A percentile compares a stretch with the other conserved stretches of the same genome.
Conservation (phyloP, 805 yeast genomes). For the Komagataella pseudopastoris region DNA sequence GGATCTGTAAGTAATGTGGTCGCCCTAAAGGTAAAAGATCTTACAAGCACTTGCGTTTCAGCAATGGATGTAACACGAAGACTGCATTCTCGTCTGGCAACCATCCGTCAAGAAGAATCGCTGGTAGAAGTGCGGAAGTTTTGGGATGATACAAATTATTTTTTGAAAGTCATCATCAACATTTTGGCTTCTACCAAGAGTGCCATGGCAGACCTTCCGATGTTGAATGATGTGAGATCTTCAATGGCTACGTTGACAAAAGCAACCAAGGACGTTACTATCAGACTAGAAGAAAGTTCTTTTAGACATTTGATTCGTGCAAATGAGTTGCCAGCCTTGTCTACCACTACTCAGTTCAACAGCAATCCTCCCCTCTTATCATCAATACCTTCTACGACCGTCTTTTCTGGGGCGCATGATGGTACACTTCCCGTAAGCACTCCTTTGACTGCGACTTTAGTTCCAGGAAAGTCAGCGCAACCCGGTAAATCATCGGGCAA, state of each 20-base stretch:
- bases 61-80: slow-evolving; percentile 76
- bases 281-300: slow-evolving; percentile 44
- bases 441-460: slow-evolving; percentile 2
- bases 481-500: neutral
- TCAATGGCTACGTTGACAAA: slow-evolving; percentile 72
- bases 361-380: slow-evolving; percentile 16
- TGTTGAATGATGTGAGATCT: slow-evolving; percentile 66
- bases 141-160: slow-evolving; percentile 78
- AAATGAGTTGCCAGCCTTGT: slow-evolving; percentile 1
- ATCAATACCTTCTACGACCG: slow-evolving; percentile 21
- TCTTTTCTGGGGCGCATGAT: slow-evolving; percentile 6
- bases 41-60: slow-evolving; percentile 62
- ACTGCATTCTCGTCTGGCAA: slow-evolving; percentile 38
- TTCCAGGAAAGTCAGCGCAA: slow-evolving; percentile 15
- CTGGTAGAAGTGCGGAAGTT: slow-evolving; percentile 46
- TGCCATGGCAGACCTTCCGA: slow-evolving; percentile 71
- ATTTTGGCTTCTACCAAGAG: slow-evolving; percentile 75
- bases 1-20: slow-evolving; percentile 23
- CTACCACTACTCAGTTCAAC: slow-evolving; percentile 8
- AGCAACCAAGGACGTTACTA: slow-evolving; percentile 84
- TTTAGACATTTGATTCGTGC: slow-evolving; percentile 2
- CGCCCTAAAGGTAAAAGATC: slow-evolving; percentile 57
- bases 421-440: neutral
- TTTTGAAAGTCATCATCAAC: slow-evolving; percentile 70
- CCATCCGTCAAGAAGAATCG: slow-evolving; percentile 25